Conservation (phyloP, 225 moss, liverwort and hornwort species). For the Ulota crispa region DNA sequence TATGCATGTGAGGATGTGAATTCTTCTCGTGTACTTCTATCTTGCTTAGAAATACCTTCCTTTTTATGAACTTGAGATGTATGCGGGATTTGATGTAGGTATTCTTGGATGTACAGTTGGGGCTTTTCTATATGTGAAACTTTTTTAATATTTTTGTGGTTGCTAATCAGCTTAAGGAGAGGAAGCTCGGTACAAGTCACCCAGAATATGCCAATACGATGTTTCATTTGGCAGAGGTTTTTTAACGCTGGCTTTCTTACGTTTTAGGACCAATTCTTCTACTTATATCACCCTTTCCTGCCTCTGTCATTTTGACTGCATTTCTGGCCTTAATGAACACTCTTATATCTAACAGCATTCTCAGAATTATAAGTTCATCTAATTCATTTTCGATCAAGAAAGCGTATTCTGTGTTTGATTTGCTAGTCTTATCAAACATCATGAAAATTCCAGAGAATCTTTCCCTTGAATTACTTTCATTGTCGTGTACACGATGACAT, state of each 20-base stretch:
- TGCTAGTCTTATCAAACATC: neutral
- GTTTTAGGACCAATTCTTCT: neutral
- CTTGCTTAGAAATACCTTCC: neutral
- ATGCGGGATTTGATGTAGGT: neutral
- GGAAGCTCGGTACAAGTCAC: constrained; percentile 72
- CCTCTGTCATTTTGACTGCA: neutral
- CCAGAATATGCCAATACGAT: constrained; percentile 89
- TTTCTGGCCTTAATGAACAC: neutral
- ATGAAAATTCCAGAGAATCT: neutral
- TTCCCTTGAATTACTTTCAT: neutral
- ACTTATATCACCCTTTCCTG: neutral
- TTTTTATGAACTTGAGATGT: neutral
- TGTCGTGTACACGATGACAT: neutral
- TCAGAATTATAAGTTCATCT: neutral
- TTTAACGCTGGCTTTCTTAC: neutral
- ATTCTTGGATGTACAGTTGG: neutral
- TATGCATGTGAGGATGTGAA: neutral
- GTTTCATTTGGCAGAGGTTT: constrained; percentile 97
- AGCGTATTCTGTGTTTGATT: neutral
- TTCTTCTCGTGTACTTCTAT: constrained; percentile 8
- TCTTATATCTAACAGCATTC: neutral
- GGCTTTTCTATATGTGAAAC: neutral
- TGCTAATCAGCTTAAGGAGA: constrained; percentile 78
- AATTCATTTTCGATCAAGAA: neutral
- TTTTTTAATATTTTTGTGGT: constrained; percentile 21